Conservation (phyloP, 257 asterid species). For the Petunia secreta region DNA sequence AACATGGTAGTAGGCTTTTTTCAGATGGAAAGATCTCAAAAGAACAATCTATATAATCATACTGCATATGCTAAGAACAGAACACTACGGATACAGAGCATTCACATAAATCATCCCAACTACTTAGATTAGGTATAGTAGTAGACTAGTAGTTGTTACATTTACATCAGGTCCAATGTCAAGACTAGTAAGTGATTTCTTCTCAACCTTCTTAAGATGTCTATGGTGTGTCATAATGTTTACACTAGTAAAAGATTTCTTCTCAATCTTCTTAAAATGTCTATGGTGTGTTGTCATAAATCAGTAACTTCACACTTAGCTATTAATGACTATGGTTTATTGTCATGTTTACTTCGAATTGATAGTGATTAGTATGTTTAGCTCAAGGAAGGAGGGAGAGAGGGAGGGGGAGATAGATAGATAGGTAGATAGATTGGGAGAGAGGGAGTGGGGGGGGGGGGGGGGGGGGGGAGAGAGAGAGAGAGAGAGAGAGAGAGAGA, state of each 20-base stretch:
- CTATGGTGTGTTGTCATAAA: neutral
- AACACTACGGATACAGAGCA: too few relatives aligned
- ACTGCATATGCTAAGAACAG: too few relatives aligned
- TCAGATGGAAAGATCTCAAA: neutral
- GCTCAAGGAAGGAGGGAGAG: neutral
- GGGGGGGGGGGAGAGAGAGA: neutral
- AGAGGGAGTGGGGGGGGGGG: neutral
- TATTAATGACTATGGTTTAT: neutral
- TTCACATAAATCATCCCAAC: neutral
- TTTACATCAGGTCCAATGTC: neutral
- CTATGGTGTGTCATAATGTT: neutral
- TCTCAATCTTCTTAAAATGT: neutral
- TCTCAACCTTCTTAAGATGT: neutral
- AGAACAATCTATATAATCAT: neutral
- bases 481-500: neutral
- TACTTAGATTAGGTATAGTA: neutral
- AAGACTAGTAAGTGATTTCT: neutral
- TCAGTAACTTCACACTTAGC: neutral
- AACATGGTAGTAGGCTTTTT: neutral
- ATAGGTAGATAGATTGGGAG: too few relatives aligned
- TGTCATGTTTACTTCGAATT: conserved; percentile 4
- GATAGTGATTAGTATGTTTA: neutral
- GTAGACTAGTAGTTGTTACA: neutral
- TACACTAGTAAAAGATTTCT: neutral
- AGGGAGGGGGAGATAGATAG: neutral